phyloP scores from a whole-genome alignment of 805 yeast genomes.

The Sugiyamaella valdiviana region DNA sequence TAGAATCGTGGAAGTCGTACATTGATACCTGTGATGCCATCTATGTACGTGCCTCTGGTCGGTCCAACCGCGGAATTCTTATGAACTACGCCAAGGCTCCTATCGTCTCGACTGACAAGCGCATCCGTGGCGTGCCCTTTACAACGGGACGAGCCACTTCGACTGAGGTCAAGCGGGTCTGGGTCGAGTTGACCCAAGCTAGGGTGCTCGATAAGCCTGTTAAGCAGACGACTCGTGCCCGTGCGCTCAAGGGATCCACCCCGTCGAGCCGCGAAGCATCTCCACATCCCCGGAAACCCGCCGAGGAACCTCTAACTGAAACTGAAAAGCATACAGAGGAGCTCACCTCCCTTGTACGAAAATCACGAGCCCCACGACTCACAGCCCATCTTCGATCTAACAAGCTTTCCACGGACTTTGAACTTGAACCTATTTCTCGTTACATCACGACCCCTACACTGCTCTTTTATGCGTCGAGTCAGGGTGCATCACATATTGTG shows the following conservation, averaged over 20 bases:
- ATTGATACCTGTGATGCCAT: slow-evolving; percentile 60
- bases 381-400: slow-evolving; percentile 55
- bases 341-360: slow-evolving; percentile 53
- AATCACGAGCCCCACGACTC: slow-evolving; percentile 71
- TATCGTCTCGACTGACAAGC: slow-evolving; percentile 47
- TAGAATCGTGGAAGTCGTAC: slow-evolving; percentile 54
- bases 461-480: slow-evolving; percentile 69
- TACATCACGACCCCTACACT: slow-evolving; percentile 61
- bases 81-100: slow-evolving; percentile 58
- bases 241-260: slow-evolving; percentile 8
- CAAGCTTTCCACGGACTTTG: slow-evolving; percentile 45
- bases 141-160: slow-evolving; percentile 85
- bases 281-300: slow-evolving; percentile 9
- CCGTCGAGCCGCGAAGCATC: background rate
- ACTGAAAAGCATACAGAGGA: slow-evolving; percentile 53
- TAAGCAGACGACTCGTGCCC: slow-evolving; percentile 9
- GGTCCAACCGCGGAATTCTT: slow-evolving; percentile 55
- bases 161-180: slow-evolving; percentile 71
- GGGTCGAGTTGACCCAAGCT: slow-evolving; percentile 70
- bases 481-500: slow-evolving; percentile 63
- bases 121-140: slow-evolving; percentile 74
- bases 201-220: slow-evolving; percentile 37
- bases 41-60: slow-evolving; percentile 76
- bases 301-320: slow-evolving; percentile 19
- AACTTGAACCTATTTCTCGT: slow-evolving; percentile 48